Conservation (phyloP, 2,329 filamentous ascomycete genomes). For the Arthroderma uncinatum region DNA sequence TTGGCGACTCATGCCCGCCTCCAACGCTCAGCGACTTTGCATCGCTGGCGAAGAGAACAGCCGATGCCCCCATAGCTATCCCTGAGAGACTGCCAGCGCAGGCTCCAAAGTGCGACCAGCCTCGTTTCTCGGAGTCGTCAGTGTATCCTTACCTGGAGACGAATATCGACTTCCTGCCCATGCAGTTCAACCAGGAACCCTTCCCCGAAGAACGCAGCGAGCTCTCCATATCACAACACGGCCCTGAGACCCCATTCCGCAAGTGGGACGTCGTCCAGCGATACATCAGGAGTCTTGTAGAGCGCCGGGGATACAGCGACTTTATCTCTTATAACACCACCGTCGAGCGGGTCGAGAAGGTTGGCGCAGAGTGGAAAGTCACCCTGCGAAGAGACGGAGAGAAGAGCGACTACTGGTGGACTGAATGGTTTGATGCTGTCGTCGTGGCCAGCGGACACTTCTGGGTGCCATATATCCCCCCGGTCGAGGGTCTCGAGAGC, state of each 20-base stretch:
- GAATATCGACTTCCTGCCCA: conserved; percentile 49
- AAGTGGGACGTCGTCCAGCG: conserved; percentile 47
- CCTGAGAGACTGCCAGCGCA: conserved; percentile 40
- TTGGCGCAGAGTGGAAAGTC: conserved; percentile 46
- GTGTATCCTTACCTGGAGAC: conserved; percentile 56
- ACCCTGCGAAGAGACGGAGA: conserved; percentile 37
- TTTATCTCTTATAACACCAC: conserved; percentile 43
- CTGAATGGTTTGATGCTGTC: conserved; percentile 59
- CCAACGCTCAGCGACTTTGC: conserved; percentile 36
- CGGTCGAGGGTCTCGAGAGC: conserved; percentile 46
- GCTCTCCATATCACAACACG: conserved; percentile 40
- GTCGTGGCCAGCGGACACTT: conserved; percentile 67
- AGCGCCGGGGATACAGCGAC: conserved; percentile 43
- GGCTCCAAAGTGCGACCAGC: conserved; percentile 32
- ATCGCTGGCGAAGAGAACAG: conserved; percentile 39
- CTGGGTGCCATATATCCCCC: conserved; percentile 54
- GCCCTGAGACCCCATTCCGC: conserved; percentile 49
- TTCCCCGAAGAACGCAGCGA: conserved; percentile 39
- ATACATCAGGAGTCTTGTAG: conserved; percentile 47
- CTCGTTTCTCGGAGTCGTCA: conserved; percentile 47
- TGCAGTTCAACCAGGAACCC: conserved; percentile 50
- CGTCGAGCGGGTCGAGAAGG: conserved; percentile 44
- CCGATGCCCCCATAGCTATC: conserved; percentile 40
- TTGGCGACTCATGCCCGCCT: conserved; percentile 25
- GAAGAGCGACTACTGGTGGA: conserved; percentile 48